Evolutionary conservation across 805 yeast species (phyloP).

Genomic region (Candida railenensis): DNA sequence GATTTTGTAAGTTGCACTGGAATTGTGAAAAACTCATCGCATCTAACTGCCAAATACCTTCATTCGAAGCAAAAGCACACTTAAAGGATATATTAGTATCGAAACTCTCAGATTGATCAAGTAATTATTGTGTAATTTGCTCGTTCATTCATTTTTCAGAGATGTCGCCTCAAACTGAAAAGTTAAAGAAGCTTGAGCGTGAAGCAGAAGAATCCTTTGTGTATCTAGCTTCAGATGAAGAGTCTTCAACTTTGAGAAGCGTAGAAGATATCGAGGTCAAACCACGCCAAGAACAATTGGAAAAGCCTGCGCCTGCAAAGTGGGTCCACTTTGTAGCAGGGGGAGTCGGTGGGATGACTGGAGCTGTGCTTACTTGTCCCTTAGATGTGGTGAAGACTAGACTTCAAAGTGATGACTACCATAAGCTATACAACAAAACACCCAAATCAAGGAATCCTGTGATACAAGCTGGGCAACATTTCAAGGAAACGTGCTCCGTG

Average conservation of each 20-base stretch:
- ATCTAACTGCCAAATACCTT: no score
- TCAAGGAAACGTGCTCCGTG: constrained; percentile 77
- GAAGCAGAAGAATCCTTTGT: constrained; percentile 63
- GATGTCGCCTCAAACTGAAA: constrained; percentile 6
- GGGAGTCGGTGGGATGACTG: constrained; percentile 96
- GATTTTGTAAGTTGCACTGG: no score
- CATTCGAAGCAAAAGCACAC: no score
- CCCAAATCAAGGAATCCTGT: constrained; percentile 38
- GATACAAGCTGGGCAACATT: constrained; percentile 62
- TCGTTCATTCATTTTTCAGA: constrained; percentile 3
- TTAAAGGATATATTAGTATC: no score
- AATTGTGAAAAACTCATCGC: no score
- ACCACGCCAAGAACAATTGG: not conserved
- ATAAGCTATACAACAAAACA: constrained; percentile 50
- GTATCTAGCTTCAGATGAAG: constrained; percentile 71
- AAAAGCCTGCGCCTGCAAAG: constrained; percentile 5
- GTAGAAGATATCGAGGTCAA: constrained; percentile 22
- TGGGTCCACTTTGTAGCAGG: constrained; percentile 89
- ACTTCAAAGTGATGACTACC: constrained; percentile 84
- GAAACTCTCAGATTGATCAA: no score
- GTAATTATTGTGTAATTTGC: no score
- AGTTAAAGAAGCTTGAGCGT: constrained; percentile 31
- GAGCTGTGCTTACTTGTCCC: constrained; percentile 92
- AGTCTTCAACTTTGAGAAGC: constrained; percentile 52
- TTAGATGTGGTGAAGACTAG: constrained; percentile 95